These are phyloP conservation scores for Lumnitzera littorea DNA, from an alignment of 345 rosid species.

Conservation along the genomic window DNA sequence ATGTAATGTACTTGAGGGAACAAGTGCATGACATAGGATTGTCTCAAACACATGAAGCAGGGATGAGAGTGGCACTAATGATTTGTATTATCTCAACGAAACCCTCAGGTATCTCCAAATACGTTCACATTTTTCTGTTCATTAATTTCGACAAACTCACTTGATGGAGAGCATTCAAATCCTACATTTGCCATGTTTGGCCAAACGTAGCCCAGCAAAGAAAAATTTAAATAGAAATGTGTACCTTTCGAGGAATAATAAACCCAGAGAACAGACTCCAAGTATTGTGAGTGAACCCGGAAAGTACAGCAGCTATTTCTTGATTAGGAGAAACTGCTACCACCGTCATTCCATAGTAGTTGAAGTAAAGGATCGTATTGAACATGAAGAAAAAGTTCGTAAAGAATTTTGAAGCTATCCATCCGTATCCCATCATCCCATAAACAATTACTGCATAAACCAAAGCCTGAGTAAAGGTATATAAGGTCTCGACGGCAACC, in stretches of 20 bases:
- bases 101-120: too few relatives aligned
- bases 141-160: too few relatives aligned
- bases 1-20: too few relatives aligned
- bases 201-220: too few relatives aligned
- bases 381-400: conserved; percentile 29
- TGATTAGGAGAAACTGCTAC: conserved; percentile 32
- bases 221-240: not conserved
- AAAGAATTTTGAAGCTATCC: conserved; percentile 32
- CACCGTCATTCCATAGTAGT: conserved; percentile 40
- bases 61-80: too few relatives aligned
- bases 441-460: conserved; percentile 22
- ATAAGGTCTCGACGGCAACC: conserved; percentile 44
- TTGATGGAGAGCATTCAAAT: not conserved
- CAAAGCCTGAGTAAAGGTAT: conserved; percentile 26
- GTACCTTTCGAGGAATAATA: conserved; percentile 39
- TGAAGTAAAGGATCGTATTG: conserved; percentile 33
- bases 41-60: too few relatives aligned
- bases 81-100: too few relatives aligned
- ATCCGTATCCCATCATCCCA: conserved; percentile 45
- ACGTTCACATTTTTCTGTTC: too few relatives aligned
- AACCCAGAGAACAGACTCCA: conserved; percentile 49
- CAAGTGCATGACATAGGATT: too few relatives aligned
- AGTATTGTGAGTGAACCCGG: conserved; percentile 19
- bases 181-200: not conserved
- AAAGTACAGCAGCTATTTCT: conserved; percentile 21